Base-by-base conservation (phyloP, 75 land plant genomes). In the Pinus tabuliformis region DNA sequence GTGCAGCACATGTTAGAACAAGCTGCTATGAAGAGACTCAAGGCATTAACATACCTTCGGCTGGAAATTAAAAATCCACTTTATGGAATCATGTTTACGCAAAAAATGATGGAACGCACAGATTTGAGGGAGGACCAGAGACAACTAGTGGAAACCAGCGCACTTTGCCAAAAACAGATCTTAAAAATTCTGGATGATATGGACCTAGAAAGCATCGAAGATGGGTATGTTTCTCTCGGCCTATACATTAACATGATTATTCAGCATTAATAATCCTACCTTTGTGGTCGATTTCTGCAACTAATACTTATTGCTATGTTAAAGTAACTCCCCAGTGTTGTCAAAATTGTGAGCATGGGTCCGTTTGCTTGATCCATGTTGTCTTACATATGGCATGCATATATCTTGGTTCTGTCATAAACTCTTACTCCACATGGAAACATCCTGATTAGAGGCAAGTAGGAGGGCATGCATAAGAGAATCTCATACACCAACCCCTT, bases 161-260 rank as follows among this genome's bases (percentile, higher is more conserved):
- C 83, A 4, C 82, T 81, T 63, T 94, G 97, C 71, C 93, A 94
- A 65, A 81, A 59, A 39, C 97, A 94, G 78, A 76, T 94, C 57
- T 83, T 82, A 70, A 92, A 88, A 73, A 81, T 94, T 62, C 89
- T 94, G 28, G 93, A 92, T 79, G 97, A 94, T 63, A 79, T 84
- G 76, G 96, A 92, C 79, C 79, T 94, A 4, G 96, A 92, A 58
- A 81, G 78, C 68, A 90, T 94, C 21, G 88, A 90, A 76, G 92
- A 94, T 4, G 95, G 97, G 97, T 94, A 90, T 65, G 86, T 14
- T 76, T 16, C 28, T 54, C 16, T 58, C 54, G 45, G 56, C 54
- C 18, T 18, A 18, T 68, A 39, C 12, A 68, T 45, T 42, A 18
- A 68, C 20, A 11, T 42, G 12, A n/a, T 42, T 68, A 36, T 22